phyloP scores from a whole-genome alignment of 1,139 yeast genomes.

The Geotrichum citri-aurantii region DNA sequence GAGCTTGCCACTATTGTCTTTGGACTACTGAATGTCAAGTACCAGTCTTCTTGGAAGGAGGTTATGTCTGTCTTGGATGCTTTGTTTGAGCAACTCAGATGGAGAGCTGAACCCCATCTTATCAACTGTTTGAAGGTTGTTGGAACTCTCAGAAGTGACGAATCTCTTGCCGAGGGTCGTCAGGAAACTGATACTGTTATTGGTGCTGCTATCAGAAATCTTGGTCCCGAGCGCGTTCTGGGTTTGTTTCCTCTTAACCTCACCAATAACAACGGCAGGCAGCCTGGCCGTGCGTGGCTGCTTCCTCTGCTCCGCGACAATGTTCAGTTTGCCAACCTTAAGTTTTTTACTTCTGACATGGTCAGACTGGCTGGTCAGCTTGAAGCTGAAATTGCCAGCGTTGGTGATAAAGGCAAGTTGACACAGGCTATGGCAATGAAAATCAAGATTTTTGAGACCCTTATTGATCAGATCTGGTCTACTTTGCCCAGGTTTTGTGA shows the following conservation, averaged over 20 bases:
- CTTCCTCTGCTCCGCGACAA: slow-evolving; percentile 89
- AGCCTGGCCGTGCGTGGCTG: slow-evolving; percentile 88
- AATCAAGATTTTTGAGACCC: slow-evolving; percentile 70
- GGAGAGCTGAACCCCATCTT: slow-evolving; percentile 68
- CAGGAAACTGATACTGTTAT: slow-evolving; percentile 76
- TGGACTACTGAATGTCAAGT: slow-evolving; percentile 65
- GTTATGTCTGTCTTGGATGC: slow-evolving; percentile 66
- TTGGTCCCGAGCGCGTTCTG: slow-evolving; percentile 85
- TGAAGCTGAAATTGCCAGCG: slow-evolving; percentile 42
- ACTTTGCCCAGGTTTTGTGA: slow-evolving; percentile 85
- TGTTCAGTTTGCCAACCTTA: slow-evolving; percentile 63
- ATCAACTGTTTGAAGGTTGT: slow-evolving; percentile 60
- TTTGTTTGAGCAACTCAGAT: slow-evolving; percentile 57
- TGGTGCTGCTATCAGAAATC: slow-evolving; percentile 65
- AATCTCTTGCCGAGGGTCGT: slow-evolving; percentile 62
- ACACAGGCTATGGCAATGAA: slow-evolving; percentile 51
- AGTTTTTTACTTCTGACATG: slow-evolving; percentile 56
- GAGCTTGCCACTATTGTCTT: slow-evolving; percentile 46
- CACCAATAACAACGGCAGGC: slow-evolving; percentile 39
- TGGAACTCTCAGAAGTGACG: slow-evolving; percentile 85
- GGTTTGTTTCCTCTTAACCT: slow-evolving; percentile 73
- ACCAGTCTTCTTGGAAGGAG: slow-evolving; percentile 70
- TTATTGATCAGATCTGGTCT: slow-evolving; percentile 89
- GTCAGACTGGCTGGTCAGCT: slow-evolving; percentile 65
- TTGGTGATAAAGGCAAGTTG: slow-evolving; percentile 34